Evolutionary conservation across 495 filamentous ascomycete species (phyloP).

Genomic region (Penicillium goetzii): DNA sequence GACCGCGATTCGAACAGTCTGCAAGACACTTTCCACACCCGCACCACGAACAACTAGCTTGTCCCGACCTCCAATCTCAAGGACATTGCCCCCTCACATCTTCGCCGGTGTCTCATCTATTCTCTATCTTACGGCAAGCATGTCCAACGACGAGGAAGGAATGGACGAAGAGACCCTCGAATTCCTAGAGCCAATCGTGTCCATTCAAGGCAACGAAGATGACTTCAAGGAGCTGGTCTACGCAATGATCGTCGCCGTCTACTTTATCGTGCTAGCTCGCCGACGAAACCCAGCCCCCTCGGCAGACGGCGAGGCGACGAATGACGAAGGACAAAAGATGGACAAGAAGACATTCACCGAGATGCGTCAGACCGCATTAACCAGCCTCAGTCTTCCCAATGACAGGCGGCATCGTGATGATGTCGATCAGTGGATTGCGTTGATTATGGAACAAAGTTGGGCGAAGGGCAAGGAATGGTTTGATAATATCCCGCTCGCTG

Average conservation of each 20-base stretch:
- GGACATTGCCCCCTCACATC: slow-evolving; percentile 62
- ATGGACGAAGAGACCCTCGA: slow-evolving; percentile 44
- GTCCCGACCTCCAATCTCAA: slow-evolving; percentile 51
- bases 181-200: slow-evolving; percentile 44
- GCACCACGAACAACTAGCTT: slow-evolving; percentile 49
- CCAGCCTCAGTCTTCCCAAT: slow-evolving; percentile 42
- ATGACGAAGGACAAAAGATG: slow-evolving; percentile 41
- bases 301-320: slow-evolving; percentile 23
- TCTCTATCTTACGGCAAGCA: slow-evolving; percentile 45
- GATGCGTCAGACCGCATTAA: slow-evolving; percentile 52
- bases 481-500: slow-evolving; percentile 52
- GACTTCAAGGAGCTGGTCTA: slow-evolving; percentile 48
- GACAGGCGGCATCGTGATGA: slow-evolving; percentile 52
- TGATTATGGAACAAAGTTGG: slow-evolving; percentile 63
- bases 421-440: slow-evolving; percentile 61
- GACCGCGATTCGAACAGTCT: slow-evolving; percentile 66
- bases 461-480: slow-evolving; percentile 70
- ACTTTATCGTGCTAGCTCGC: slow-evolving; percentile 61
- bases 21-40: slow-evolving; percentile 62
- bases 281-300: slow-evolving; percentile 38
- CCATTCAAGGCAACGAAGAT: slow-evolving; percentile 38
- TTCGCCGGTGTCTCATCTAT: slow-evolving; percentile 64
- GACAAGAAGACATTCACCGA: slow-evolving; percentile 53
- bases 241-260: slow-evolving; percentile 64
- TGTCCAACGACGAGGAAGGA: slow-evolving; percentile 38